Percentiles rank a stretch among this genome's conserved stretches.
phyloP scores from a whole-genome alignment of 192 early-diverging fungal genomes.

The Oehlia diaphana region DNA sequence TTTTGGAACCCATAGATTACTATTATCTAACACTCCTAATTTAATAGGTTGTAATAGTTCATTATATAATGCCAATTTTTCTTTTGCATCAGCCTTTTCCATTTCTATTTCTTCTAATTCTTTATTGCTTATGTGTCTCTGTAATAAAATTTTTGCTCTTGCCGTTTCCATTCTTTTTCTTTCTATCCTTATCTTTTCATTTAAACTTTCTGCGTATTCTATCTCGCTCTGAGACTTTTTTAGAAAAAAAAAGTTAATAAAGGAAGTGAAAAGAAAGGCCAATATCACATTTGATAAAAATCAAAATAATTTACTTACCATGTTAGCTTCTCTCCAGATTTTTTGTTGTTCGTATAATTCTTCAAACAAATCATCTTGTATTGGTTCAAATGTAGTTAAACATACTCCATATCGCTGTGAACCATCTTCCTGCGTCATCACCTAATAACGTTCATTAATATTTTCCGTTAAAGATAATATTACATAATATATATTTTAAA shows the following conservation, averaged over 20 bases:
- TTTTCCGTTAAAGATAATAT: not conserved
- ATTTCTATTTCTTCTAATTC: conserved; percentile 25
- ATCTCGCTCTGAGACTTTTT: conserved; percentile 33
- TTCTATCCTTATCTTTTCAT: conserved; percentile 33
- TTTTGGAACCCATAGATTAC: conserved; percentile 68
- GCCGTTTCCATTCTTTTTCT: not conserved
- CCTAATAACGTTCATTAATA: conserved; percentile 1
- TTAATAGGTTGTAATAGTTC: conserved; percentile 66
- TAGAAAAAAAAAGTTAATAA: not conserved
- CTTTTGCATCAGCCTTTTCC: conserved; percentile 55
- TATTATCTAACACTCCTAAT: conserved; percentile 51
- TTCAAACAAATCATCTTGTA: conserved; percentile 15
- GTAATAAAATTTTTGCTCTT: not conserved
- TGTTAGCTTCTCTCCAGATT: conserved; percentile 1
- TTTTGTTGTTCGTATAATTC: not conserved
- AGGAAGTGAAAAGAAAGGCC: not conserved
- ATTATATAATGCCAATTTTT: conserved; percentile 64
- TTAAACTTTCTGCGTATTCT: conserved; percentile 38
- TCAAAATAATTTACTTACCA: not conserved
- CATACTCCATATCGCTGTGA: conserved; percentile 42
- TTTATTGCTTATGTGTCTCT: not conserved
- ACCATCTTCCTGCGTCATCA: conserved; percentile 45
- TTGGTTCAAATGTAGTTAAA: conserved; percentile 40
- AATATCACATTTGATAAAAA: not conserved
- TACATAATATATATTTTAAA: not conserved